A percentile compares a stretch with the other conserved stretches of the same genome.
Conservation (phyloP, 148 eudicot species). For the Amaranthus hypochondriacus region DNA sequence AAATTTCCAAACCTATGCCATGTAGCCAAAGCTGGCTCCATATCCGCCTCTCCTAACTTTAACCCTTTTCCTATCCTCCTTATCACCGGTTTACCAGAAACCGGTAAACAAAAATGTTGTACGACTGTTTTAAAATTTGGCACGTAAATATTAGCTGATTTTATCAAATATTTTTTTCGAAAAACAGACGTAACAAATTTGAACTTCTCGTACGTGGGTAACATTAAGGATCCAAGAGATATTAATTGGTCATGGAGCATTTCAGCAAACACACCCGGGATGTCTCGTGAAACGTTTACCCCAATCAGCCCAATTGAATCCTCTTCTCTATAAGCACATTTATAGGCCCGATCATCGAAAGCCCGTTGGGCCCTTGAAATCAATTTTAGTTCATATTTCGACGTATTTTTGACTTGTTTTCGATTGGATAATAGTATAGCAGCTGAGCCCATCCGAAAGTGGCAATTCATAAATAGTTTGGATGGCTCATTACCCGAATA, state of each 20-base stretch:
- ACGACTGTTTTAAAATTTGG: constrained; percentile 51
- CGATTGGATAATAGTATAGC: constrained; percentile 47
- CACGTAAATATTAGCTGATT: constrained; percentile 40
- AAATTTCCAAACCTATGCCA: constrained; percentile 82
- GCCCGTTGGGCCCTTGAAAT: constrained; percentile 51
- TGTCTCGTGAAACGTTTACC: constrained; percentile 53
- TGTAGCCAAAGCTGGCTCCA: constrained; percentile 70
- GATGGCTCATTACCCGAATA: constrained; percentile 52
- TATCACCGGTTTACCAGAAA: constrained; percentile 47
- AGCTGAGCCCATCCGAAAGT: constrained; percentile 73
- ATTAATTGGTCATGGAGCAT: constrained; percentile 40
- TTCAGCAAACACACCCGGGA: constrained; percentile 50
- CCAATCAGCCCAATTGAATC: constrained; percentile 59
- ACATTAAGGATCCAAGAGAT: constrained; percentile 34
- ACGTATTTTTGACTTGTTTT: constrained; percentile 11
- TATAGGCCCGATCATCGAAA: constrained; percentile 44
- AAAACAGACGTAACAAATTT: constrained; percentile 31
- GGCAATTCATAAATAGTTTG: constrained; percentile 52
- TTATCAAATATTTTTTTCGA: constrained; percentile 37
- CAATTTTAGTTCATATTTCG: constrained; percentile 45
- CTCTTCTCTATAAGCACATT: constrained; percentile 60
- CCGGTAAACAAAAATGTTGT: constrained; percentile 68
- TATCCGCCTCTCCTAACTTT: constrained; percentile 57
- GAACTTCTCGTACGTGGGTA: constrained; percentile 44
- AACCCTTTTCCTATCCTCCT: constrained; percentile 58